Percentiles rank a stretch among this genome's conserved stretches.
phyloP scores from a whole-genome alignment of 139 green algal genomes.

The Chlamydomonas incerta region DNA sequence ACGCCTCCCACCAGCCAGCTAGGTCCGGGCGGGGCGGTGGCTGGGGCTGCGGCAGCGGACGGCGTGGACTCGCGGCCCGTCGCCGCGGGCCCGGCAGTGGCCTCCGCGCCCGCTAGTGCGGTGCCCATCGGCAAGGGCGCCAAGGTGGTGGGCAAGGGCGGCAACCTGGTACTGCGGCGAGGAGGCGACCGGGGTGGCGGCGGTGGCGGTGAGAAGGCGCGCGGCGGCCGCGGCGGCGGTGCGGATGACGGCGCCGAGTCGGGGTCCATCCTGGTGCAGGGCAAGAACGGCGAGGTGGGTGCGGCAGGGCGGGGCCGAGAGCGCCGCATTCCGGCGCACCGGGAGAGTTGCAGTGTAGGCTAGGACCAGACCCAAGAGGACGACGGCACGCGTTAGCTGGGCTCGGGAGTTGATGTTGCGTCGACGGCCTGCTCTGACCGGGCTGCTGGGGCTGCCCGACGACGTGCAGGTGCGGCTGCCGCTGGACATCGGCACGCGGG shows the following conservation, averaged over 20 bases:
- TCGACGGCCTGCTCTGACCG: not conserved
- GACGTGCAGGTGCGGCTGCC: slow-evolving; percentile 77
- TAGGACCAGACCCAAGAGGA: too few relatives aligned
- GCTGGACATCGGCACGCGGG: slow-evolving; percentile 82
- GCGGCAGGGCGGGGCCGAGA: not conserved
- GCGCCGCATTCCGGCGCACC: too few relatives aligned
- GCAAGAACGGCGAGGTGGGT: slow-evolving; percentile 9
- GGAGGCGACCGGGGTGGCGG: not conserved
- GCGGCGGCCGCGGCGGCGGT: not conserved
- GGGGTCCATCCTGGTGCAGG: slow-evolving; percentile 25
- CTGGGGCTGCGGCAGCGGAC: not conserved
- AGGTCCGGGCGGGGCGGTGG: not conserved
- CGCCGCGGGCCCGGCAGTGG: not conserved
- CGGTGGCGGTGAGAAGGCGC: not conserved
- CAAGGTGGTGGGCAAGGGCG: slow-evolving; percentile 39
- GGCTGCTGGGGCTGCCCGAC: too few relatives aligned
- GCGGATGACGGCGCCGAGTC: slow-evolving; percentile 6
- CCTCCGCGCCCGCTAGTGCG: not conserved
- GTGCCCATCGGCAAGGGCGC: slow-evolving; percentile 39
- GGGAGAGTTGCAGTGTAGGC: too few relatives aligned
- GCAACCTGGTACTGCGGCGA: slow-evolving; percentile 19
- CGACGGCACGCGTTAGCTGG: too few relatives aligned
- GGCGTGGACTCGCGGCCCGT: slow-evolving; percentile 8
- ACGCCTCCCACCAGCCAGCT: slow-evolving; percentile 18
- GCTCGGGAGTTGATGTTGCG: too few relatives aligned